A percentile compares a stretch with the other conserved stretches of the same genome.
Evolutionary conservation across 2,329 filamentous ascomycete species (phyloP).

Genomic region (Allantophomopsis cytisporea): DNA sequence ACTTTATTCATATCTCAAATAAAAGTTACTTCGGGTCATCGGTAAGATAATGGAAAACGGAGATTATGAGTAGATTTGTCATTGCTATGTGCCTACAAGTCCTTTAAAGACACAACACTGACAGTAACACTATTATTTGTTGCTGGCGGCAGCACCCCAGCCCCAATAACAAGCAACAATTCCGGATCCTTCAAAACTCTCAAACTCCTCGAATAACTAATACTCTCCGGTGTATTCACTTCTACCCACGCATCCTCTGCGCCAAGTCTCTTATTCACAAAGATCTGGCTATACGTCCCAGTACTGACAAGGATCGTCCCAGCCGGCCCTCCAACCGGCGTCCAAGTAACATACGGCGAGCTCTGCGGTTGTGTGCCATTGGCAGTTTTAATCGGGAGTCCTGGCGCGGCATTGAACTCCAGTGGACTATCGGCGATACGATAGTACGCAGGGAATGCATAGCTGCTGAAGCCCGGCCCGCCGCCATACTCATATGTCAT

Average conservation of each 20-base stretch:
- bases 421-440: conserved; percentile 16
- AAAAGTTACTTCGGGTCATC: too few relatives aligned
- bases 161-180: conserved; percentile 16
- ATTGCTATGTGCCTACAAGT: not conserved
- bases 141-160: conserved; percentile 13
- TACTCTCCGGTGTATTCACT: conserved; percentile 11
- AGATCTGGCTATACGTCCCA: conserved; percentile 11
- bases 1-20: too few relatives aligned
- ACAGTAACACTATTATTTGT: conserved; percentile 16
- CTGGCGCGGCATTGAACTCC: conserved; percentile 11
- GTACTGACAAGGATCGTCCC: conserved; percentile 17
- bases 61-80: too few relatives aligned
- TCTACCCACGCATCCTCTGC: conserved; percentile 14
- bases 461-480: conserved; percentile 2
- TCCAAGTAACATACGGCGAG: conserved; percentile 17
- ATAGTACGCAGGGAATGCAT: conserved; percentile 18
- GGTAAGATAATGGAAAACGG: too few relatives aligned
- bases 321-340: conserved; percentile 13
- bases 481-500: conserved; percentile 44
- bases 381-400: conserved; percentile 11
- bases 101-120: conserved; percentile 15
- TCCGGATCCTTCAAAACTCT: conserved; percentile 14
- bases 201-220: conserved; percentile 15
- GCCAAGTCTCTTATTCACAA: conserved; percentile 15
- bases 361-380: conserved; percentile 11